Conservation (phyloP, 2,329 filamentous ascomycete genomes). For the Aspergillus pseudotamarii region DNA sequence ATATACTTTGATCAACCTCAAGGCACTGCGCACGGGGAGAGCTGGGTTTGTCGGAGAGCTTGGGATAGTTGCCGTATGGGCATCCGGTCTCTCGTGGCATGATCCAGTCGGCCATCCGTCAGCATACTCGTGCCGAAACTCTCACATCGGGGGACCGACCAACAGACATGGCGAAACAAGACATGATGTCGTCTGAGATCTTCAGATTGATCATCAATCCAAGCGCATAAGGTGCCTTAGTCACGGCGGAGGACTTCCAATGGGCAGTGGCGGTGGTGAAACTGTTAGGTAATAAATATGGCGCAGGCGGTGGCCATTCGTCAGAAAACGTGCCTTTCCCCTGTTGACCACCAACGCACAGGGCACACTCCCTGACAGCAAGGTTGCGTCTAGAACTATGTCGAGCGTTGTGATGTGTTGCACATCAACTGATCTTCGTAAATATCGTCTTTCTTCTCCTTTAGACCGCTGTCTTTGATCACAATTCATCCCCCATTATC, state of each 20-base stretch:
- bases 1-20: background rate
- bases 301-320: constrained; percentile 28
- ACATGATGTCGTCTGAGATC: constrained; percentile 1
- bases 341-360: constrained; percentile 7
- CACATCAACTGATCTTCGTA: constrained; percentile 7
- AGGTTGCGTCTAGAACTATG: constrained; percentile 22
- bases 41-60: background rate
- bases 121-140: constrained; percentile 15
- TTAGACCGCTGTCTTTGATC: background rate
- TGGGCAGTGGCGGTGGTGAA: constrained; percentile 21
- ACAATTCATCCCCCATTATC: background rate
- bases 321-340: constrained; percentile 9
- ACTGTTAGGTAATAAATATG: constrained; percentile 39
- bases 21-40: background rate
- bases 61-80: background rate
- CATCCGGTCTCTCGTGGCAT: constrained; percentile 16
- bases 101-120: constrained; percentile 19
- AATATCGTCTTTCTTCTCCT: background rate
- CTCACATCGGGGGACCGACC: constrained; percentile 12
- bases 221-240: constrained; percentile 4
- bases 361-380: constrained; percentile 12
- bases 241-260: constrained; percentile 14
- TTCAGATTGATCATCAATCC: constrained; percentile 10
- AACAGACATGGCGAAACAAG: constrained; percentile 3
- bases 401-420: background rate